These are phyloP conservation scores for Ascochyta fabae DNA, from an alignment of 2,329 filamentous ascomycete species.

Conservation along the genomic window DNA sequence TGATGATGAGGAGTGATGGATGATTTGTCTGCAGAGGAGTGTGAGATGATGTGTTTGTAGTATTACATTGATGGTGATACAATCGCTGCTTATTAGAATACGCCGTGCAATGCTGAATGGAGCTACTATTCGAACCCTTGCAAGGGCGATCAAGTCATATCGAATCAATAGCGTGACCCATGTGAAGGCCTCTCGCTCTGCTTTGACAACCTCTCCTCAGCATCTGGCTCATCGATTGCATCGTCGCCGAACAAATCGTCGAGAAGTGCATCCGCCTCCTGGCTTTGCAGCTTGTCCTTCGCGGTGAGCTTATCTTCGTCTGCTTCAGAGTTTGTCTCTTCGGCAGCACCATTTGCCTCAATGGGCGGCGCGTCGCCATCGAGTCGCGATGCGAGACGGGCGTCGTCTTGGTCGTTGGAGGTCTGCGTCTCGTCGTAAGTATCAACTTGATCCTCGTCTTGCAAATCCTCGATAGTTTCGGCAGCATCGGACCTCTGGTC, in stretches of 20 bases:
- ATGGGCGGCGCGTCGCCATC: neutral
- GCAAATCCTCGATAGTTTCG: neutral
- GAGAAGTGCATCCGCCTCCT: constrained; percentile 9
- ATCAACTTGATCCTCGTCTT: neutral
- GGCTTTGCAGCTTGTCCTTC: neutral
- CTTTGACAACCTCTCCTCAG: too few relatives aligned
- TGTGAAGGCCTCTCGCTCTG: neutral
- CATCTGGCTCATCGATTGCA: neutral
- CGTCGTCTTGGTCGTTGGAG: neutral
- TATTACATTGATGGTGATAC: too few relatives aligned
- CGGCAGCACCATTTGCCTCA: neutral
- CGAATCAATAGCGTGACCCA: neutral
- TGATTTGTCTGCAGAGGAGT: too few relatives aligned
- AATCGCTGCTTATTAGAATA: too few relatives aligned
- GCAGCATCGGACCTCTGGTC: neutral
- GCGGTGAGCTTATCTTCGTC: neutral
- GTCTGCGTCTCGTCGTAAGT: neutral
- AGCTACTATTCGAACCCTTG: too few relatives aligned
- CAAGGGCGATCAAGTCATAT: too few relatives aligned
- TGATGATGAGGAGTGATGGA: too few relatives aligned
- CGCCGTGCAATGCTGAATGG: too few relatives aligned
- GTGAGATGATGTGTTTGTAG: too few relatives aligned
- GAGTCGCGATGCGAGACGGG: constrained; percentile 6
- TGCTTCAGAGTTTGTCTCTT: neutral
- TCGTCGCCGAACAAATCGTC: constrained; percentile 10